Evolutionary conservation across 345 rosid genomes (phyloP).

Genomic region (Dipteronia dyeriana): DNA sequence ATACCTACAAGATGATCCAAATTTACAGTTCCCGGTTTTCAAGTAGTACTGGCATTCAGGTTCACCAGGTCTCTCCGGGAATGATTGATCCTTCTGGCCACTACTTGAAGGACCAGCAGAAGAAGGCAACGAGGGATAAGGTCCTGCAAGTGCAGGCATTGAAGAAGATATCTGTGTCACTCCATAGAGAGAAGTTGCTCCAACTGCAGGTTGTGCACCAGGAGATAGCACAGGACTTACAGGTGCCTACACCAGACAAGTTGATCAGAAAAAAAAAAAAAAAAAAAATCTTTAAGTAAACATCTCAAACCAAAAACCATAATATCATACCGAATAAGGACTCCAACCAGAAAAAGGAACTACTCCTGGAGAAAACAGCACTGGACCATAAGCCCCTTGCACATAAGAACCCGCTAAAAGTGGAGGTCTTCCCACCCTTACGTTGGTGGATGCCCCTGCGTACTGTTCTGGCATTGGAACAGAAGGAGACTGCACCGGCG

Average conservation of each 20-base stretch:
- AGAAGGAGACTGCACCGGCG: conserved; percentile 75
- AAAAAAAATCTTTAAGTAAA: background rate
- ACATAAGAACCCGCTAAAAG: conserved; percentile 70
- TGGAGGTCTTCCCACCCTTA: conserved; percentile 74
- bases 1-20: conserved; percentile 80
- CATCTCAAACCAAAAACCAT: conserved; percentile 13
- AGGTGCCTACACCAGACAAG: conserved; percentile 59
- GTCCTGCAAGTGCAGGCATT: conserved; percentile 58
- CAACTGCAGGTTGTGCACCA: conserved; percentile 73
- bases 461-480: conserved; percentile 68
- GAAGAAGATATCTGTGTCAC: conserved; percentile 75
- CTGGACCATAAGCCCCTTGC: conserved; percentile 80
- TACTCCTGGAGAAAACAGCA: conserved; percentile 71
- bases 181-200: conserved; percentile 68
- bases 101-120: conserved; percentile 54
- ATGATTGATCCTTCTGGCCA: conserved; percentile 59
- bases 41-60: conserved; percentile 85
- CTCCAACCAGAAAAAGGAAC: conserved; percentile 80
- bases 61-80: conserved; percentile 97
- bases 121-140: conserved; percentile 52
- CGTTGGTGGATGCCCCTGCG: conserved; percentile 51
- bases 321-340: conserved; percentile 71
- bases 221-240: conserved; percentile 83
- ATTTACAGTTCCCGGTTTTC: conserved; percentile 93
- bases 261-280: conserved; percentile 20